A percentile compares a stretch with the other conserved stretches of the same genome.
phyloP scores from a whole-genome alignment of 495 filamentous ascomycete species.

The Eremomyces bilateralis region DNA sequence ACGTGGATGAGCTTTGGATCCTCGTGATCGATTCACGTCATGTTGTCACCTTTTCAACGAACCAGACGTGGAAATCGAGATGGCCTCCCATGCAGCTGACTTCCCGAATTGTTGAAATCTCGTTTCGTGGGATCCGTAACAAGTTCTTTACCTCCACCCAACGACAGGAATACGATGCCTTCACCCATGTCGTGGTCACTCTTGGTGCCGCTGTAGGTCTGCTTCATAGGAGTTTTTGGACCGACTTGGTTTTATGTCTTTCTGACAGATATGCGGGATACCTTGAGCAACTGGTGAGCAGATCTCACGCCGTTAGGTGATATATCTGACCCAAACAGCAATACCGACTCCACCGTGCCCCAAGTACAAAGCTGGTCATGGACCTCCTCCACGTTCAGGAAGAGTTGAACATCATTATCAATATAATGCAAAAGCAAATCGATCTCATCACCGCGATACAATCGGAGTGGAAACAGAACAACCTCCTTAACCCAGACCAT shows the following conservation, averaged over 20 bases:
- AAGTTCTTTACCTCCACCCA: constrained; percentile 10
- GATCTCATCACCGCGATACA: constrained; percentile 14
- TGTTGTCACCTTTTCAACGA: constrained; percentile 20
- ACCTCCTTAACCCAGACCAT: background rate
- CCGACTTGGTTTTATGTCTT: constrained; percentile 16
- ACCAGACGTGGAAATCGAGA: constrained; percentile 20
- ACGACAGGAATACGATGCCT: constrained; percentile 15
- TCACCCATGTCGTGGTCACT: constrained; percentile 15
- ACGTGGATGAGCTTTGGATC: constrained; percentile 23
- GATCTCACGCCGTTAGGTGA: background rate
- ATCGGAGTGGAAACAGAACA: background rate
- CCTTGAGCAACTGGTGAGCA: constrained; percentile 13
- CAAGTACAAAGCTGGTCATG: constrained; percentile 21
- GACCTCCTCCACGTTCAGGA: constrained; percentile 21
- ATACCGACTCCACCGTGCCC: constrained; percentile 19
- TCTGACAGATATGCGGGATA: constrained; percentile 21
- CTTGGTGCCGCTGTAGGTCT: constrained; percentile 19
- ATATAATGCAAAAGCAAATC: constrained; percentile 21
- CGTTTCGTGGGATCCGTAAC: constrained; percentile 19
- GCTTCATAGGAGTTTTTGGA: constrained; percentile 19
- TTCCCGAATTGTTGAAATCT: constrained; percentile 18
- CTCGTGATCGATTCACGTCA: constrained; percentile 17
- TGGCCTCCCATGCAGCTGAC: constrained; percentile 20
- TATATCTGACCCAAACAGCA: constrained; percentile 5
- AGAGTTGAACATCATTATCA: constrained; percentile 20